phyloP scores from a whole-genome alignment of 805 yeast genomes.

The Phaffomyces antillensis region DNA sequence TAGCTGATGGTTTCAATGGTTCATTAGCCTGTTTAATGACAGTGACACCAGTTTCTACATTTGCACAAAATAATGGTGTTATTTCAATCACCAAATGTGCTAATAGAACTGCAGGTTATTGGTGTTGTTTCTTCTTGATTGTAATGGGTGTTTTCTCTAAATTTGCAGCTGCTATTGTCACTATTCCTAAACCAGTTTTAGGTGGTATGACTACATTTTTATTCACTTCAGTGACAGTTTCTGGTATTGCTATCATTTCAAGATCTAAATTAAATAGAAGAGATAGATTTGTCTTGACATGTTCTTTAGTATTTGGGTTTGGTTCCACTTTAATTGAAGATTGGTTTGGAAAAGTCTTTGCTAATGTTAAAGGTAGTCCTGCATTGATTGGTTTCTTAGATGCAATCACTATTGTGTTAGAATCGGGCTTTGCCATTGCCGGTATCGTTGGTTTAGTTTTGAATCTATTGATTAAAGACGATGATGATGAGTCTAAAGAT shows the following conservation, averaged over 20 bases:
- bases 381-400: slow-evolving; percentile 53
- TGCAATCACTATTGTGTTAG: slow-evolving; percentile 63
- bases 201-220: slow-evolving; percentile 89
- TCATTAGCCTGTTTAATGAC: slow-evolving; percentile 71
- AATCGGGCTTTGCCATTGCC: slow-evolving; percentile 65
- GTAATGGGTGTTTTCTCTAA: slow-evolving; percentile 85
- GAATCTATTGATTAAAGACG: slow-evolving; percentile 46
- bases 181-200: slow-evolving; percentile 71
- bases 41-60: slow-evolving; percentile 83
- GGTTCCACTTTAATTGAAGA: slow-evolving; percentile 58
- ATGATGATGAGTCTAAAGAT: neutral
- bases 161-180: slow-evolving; percentile 82
- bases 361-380: slow-evolving; percentile 52
- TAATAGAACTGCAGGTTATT: slow-evolving; percentile 70
- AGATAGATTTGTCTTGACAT: slow-evolving; percentile 64
- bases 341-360: slow-evolving; percentile 62
- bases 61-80: slow-evolving; percentile 95
- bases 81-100: slow-evolving; percentile 91
- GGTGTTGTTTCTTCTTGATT: slow-evolving; percentile 72
- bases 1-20: slow-evolving; percentile 85
- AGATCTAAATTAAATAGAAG: slow-evolving; percentile 51
- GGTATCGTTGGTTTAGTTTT: slow-evolving; percentile 58
- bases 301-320: slow-evolving; percentile 55
- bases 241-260: slow-evolving; percentile 64
- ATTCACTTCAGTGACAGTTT: slow-evolving; percentile 67